Base-by-base conservation (phyloP, 768 basidiomycete genomes). In the Lactifluus pinguis region DNA sequence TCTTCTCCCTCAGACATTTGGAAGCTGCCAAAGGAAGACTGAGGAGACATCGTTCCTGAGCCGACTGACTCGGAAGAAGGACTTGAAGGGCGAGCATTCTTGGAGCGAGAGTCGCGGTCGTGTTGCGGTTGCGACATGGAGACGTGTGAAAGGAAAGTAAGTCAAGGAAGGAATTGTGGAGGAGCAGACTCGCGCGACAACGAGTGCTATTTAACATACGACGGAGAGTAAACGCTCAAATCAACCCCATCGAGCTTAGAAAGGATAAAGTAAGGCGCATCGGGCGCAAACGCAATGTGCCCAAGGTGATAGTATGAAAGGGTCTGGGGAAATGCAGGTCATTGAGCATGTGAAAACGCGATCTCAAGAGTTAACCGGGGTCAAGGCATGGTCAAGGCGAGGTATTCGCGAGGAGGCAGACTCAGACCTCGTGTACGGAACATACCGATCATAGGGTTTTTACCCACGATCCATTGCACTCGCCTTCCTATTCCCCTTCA, bases 311-410 rank as follows among this genome's bases (percentile, higher is more conserved):
- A 51, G 25, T 25, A 25, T 47, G 42, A 57, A 56, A 55, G 54
- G 14, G 44, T 13, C 13, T 30, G 11, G 38, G 29, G 30, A 19
- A 53, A 48, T 5, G 44, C 36, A 49, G 57, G 45, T 25, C 39
- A 41, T 48, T 48, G 38, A 11, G 10, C 38, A 13, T 38, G 36
- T 51, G 55, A 15, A 41, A 39, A 7, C 8, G 39, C 13, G 45
- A 13, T 19, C 13, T 21, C 15, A 44, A 32, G 17, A n/a, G 25
- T 36, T 19, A 45, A 32, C 21, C 32, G 14, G 32, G 9, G 53
- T 53, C 47, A 49, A 44, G 25, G 61, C 25, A 47, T 58, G 61
- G 61, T 47, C 30, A 51, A 19, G 45, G 61, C 48, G 47, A 47
- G 19, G 61, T 42, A 39, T 53, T 34, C 56, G 34, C 34, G 61